Conservation (phyloP, 2,329 filamentous ascomycete species). For the Sporothrix sp. region DNA sequence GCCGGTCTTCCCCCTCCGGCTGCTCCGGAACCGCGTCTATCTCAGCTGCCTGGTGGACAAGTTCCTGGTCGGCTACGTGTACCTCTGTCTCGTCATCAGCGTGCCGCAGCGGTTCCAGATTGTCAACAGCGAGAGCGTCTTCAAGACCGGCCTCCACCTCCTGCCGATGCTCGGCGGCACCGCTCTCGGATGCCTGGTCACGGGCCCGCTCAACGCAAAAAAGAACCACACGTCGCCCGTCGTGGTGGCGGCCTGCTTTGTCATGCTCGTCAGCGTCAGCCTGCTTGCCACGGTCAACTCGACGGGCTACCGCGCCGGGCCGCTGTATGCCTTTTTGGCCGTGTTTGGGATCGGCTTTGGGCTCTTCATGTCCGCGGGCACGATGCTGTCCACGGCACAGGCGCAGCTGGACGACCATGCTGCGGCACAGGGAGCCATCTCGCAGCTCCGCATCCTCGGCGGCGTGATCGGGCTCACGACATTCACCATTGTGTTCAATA, state of each 20-base stretch:
- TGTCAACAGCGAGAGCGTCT: slow-evolving; percentile 41
- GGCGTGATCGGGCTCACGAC: slow-evolving; percentile 49
- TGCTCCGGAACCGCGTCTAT: slow-evolving; percentile 41
- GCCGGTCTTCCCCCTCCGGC: slow-evolving; percentile 44
- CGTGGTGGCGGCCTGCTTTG: slow-evolving; percentile 36
- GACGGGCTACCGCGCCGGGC: slow-evolving; percentile 24
- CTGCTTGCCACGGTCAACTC: slow-evolving; percentile 37
- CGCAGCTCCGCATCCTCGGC: slow-evolving; percentile 50
- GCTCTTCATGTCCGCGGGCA: slow-evolving; percentile 45
- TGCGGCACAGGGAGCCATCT: slow-evolving; percentile 49
- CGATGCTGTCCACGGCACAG: slow-evolving; percentile 48
- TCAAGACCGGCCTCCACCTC: slow-evolving; percentile 47
- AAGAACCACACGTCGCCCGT: slow-evolving; percentile 45
- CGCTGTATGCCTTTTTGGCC: slow-evolving; percentile 45
- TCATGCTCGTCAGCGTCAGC: slow-evolving; percentile 44
- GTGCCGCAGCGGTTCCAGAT: slow-evolving; percentile 53
- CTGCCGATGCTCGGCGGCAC: slow-evolving; percentile 49
- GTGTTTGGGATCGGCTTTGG: slow-evolving; percentile 51
- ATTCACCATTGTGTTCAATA: slow-evolving; percentile 50
- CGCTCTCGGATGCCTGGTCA: slow-evolving; percentile 46
- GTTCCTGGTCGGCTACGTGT: slow-evolving; percentile 46
- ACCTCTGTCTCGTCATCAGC: slow-evolving; percentile 47
- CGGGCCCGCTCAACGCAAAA: slow-evolving; percentile 43
- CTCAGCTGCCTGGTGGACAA: slow-evolving; percentile 41
- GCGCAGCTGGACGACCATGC: slow-evolving; percentile 41